A percentile compares a stretch with the other conserved stretches of the same genome.
Evolutionary conservation across 2,329 filamentous ascomycete genomes (phyloP).

Genomic region (Eurotiales sp.): DNA sequence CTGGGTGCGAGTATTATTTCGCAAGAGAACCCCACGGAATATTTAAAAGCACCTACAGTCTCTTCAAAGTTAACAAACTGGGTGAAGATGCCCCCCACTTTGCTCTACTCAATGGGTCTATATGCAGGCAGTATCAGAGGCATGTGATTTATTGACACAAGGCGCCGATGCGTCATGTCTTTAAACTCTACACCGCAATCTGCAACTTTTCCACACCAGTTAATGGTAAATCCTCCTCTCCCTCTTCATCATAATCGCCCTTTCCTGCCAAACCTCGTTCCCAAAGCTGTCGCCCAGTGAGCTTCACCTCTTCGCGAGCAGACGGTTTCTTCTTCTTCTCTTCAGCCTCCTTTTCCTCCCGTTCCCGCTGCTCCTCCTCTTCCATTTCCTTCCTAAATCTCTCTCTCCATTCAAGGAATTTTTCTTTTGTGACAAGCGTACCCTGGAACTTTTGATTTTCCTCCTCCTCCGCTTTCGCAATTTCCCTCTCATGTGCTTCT

Average conservation of each 20-base stretch:
- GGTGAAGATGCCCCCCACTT: no score
- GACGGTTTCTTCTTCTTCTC: conserved; percentile 76
- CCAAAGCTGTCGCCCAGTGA: conserved; percentile 75
- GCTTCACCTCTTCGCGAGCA: conserved; percentile 62
- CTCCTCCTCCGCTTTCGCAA: conserved; percentile 68
- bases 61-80: not conserved
- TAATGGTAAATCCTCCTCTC: conserved; percentile 60
- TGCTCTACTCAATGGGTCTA: no score
- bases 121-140: not conserved
- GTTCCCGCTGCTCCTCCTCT: conserved; percentile 61
- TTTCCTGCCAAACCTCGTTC: conserved; percentile 67
- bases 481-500: conserved; percentile 50
- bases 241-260: conserved; percentile 62
- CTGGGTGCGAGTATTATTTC: not conserved
- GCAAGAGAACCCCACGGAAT: no score
- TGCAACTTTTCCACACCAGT: conserved; percentile 65
- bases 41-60: not conserved
- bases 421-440: conserved; percentile 79
- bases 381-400: conserved; percentile 76
- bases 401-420: conserved; percentile 78
- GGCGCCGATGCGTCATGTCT: no score
- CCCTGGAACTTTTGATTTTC: conserved; percentile 98
- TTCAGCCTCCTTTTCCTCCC: conserved; percentile 69
- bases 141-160: not conserved
- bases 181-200: conserved; percentile 55